phyloP scores from a whole-genome alignment of 768 basidiomycete genomes.

The Serendipita sp. region DNA sequence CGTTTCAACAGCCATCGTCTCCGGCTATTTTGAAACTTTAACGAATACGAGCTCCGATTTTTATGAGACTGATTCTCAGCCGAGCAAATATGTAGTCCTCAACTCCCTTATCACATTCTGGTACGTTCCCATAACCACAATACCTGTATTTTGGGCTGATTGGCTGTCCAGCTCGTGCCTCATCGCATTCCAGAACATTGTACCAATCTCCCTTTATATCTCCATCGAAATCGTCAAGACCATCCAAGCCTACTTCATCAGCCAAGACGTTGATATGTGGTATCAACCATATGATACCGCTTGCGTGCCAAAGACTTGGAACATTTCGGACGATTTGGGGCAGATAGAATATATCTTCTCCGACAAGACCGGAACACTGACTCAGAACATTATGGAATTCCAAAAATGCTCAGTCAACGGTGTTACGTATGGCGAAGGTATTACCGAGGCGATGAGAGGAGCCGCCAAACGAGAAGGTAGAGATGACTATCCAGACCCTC shows the following conservation, averaged over 20 bases:
- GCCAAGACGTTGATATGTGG: slow-evolving; percentile 93
- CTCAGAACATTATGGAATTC: slow-evolving; percentile 98
- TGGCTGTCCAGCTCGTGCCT: slow-evolving; percentile 53
- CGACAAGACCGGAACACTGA: slow-evolving; percentile 93
- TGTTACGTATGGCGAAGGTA: slow-evolving; percentile 74
- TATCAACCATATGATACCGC: slow-evolving; percentile 72
- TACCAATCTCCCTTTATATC: slow-evolving; percentile 90
- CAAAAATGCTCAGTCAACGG: slow-evolving; percentile 86
- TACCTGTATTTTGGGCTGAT: slow-evolving; percentile 8
- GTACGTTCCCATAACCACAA: slow-evolving; percentile 32
- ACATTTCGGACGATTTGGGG: slow-evolving; percentile 94
- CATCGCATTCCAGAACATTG: slow-evolving; percentile 94
- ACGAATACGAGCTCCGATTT: slow-evolving; percentile 47
- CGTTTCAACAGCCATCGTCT: slow-evolving; percentile 53
- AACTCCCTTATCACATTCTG: slow-evolving; percentile 82
- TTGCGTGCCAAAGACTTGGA: slow-evolving; percentile 95
- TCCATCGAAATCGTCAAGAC: slow-evolving; percentile 98
- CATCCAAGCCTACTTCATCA: slow-evolving; percentile 92
- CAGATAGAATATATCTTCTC: slow-evolving; percentile 94
- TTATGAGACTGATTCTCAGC: slow-evolving; percentile 53
- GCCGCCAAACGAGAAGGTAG: slow-evolving; percentile 72
- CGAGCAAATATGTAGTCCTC: slow-evolving; percentile 41
- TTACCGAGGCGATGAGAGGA: slow-evolving; percentile 91
- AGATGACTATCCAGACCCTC: slow-evolving; percentile 45
- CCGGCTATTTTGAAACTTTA: slow-evolving; percentile 49